Evolutionary conservation across 257 asterid genomes (phyloP), one percentile per base, ranked within the genome.

Genomic region (Solanum rostratum): DNA sequence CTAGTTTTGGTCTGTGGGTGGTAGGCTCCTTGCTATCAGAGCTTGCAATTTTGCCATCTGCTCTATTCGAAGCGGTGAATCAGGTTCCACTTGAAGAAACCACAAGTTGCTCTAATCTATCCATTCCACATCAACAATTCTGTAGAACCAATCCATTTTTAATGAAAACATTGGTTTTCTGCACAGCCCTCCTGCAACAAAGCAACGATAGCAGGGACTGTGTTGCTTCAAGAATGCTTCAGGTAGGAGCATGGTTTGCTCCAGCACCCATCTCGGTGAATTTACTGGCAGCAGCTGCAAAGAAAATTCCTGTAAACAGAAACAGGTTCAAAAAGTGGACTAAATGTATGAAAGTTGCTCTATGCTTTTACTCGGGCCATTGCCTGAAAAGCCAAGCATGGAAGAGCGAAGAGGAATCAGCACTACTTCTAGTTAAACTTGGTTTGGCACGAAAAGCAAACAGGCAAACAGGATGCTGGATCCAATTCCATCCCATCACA

Each of bases 171-270:
- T 50, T 95, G 53, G 84, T 91, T 13, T 90, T 95, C 46, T 88
- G 91, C 74, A 88, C 84, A 45, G 87, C 87, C 41, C 54, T 90
- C 24, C 86, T 95, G 88, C 91, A 88, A 79, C 92, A 92, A 79
- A 78, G 71, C 4, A 89, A 83, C 16, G 92, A 93, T 19, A 88
- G 84, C 20, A 82, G 85, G 82, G 90, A 91, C 41, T 83, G 84
- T 7, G 87, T 92, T 9, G 91, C 93, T 45, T 89, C 89, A 22
- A 91, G 93, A 88, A 92, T 94, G 97, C 93, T 95, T 86, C 95
- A 90, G 65, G 95, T 87, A 1, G 98, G 97, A 2, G 95, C 93
- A 4, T 95, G 99, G 97, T 87, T 95, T 3, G 97, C 97, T n/a
- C 92, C 95, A 6, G 86, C 97, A 30, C 98, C 98, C 0, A 59